These are phyloP conservation scores for Neocucurbitaria cava DNA, from an alignment of 2,329 filamentous ascomycete genomes.

Conservation along the genomic window DNA sequence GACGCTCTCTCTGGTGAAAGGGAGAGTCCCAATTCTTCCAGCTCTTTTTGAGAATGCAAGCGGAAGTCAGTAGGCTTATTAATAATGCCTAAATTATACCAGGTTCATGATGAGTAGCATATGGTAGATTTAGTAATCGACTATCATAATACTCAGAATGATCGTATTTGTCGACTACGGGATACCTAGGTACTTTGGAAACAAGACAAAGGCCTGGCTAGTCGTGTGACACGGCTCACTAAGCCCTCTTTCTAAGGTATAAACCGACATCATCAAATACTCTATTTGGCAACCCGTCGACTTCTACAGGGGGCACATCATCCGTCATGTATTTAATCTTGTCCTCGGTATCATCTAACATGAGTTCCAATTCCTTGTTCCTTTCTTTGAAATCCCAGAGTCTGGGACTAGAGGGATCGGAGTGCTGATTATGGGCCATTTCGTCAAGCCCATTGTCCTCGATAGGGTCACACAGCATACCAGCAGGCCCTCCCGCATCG, in stretches of 20 bases:
- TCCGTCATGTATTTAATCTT: background rate
- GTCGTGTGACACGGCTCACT: background rate
- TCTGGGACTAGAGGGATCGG: background rate
- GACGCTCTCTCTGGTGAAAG: too few species aligned
- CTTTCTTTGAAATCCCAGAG: background rate
- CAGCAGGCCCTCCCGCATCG: background rate
- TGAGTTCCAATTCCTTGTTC: background rate
- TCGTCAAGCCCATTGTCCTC: background rate
- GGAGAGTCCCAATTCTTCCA: too few species aligned
- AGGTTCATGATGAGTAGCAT: too few species aligned
- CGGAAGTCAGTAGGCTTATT: too few species aligned
- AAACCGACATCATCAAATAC: background rate
- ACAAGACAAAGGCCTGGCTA: background rate
- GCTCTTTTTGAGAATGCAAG: too few species aligned
- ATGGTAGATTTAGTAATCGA: too few species aligned
- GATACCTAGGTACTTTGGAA: too few species aligned
- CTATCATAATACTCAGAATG: too few species aligned
- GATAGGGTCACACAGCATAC: background rate
- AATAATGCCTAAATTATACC: too few species aligned
- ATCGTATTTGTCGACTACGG: too few species aligned
- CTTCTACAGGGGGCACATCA: background rate
- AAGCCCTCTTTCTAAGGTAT: background rate
- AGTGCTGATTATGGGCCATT: background rate
- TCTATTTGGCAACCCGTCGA: too few species aligned
- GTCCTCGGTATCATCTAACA: background rate